Percentiles rank a stretch among this genome's conserved stretches.
These are phyloP conservation scores for Pestalotiopsis sp. DNA, from an alignment of 2,329 filamentous ascomycete genomes.

Conservation along the genomic window DNA sequence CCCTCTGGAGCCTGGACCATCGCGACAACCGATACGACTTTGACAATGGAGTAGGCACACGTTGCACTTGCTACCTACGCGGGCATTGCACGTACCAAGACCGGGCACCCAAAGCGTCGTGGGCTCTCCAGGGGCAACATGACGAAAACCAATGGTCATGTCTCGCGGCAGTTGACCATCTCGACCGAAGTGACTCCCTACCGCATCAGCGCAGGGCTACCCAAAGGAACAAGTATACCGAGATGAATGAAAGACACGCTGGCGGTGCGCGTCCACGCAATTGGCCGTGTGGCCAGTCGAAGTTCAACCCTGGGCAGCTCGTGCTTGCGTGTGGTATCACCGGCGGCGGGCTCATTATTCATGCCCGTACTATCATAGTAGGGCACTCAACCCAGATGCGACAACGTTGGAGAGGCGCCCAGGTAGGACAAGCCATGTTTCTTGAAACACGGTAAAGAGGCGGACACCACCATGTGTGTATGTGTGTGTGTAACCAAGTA, in stretches of 20 bases:
- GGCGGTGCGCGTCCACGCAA: conserved; percentile 23
- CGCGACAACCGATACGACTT: neutral
- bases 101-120: neutral
- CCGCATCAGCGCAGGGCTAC: neutral
- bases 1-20: neutral
- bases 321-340: conserved; percentile 24
- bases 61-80: no score
- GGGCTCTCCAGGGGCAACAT: neutral
- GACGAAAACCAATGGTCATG: neutral
- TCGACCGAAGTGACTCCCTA: neutral
- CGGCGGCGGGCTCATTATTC: conserved; percentile 22
- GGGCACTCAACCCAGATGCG: conserved; percentile 16
- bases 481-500: conserved; percentile 24
- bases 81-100: neutral
- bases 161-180: neutral
- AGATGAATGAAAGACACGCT: conserved; percentile 16
- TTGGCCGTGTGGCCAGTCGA: conserved; percentile 31
- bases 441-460: conserved; percentile 21
- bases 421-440: conserved; percentile 25
- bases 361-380: conserved; percentile 7
- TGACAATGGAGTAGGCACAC: neutral
- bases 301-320: conserved; percentile 23
- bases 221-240: neutral
- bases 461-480: conserved; percentile 19
- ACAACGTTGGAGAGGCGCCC: conserved; percentile 20